phyloP scores from a whole-genome alignment of 352 stramenopile genomes.

The Phytophthora fragariae region DNA sequence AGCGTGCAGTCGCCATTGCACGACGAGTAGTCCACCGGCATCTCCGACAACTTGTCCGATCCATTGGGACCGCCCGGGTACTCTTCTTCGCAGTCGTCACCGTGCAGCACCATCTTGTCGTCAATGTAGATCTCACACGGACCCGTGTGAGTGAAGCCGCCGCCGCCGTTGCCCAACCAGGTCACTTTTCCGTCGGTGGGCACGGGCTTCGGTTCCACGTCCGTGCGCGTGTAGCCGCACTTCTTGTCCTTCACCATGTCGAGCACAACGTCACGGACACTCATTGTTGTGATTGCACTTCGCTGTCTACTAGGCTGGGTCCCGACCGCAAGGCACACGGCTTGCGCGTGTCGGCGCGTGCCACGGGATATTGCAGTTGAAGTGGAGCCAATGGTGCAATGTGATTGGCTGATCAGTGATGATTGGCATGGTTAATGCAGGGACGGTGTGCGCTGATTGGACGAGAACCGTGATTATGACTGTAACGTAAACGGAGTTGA shows the following conservation, averaged over 20 bases:
- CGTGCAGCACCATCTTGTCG: conserved; percentile 44
- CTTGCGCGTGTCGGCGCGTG: too few species aligned
- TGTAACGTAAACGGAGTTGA: too few species aligned
- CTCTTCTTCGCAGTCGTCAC: conserved; percentile 49
- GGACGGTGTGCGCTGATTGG: too few species aligned
- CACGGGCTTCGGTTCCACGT: conserved; percentile 42
- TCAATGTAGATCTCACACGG: conserved; percentile 61
- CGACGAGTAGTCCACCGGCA: conserved; percentile 49
- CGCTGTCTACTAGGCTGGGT: too few species aligned
- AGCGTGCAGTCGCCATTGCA: conserved; percentile 50
- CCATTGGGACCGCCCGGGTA: conserved; percentile 31
- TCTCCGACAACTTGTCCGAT: conserved; percentile 29
- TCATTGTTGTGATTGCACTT: too few species aligned
- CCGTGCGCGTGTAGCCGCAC: conserved; percentile 43
- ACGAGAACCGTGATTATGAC: too few species aligned
- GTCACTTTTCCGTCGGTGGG: conserved; percentile 39
- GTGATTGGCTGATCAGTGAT: too few species aligned
- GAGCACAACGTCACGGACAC: conserved; percentile 43
- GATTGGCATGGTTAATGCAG: too few species aligned
- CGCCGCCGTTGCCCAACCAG: conserved; percentile 42
- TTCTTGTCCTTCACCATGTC: conserved; percentile 40
- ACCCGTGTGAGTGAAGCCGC: conserved; percentile 45
- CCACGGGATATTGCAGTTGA: too few species aligned
- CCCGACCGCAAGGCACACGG: too few species aligned
- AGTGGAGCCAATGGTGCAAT: too few species aligned